These are phyloP conservation scores for Babesia bovis DNA, from an alignment of 169 alveolate species.

Conservation along the genomic window DNA sequence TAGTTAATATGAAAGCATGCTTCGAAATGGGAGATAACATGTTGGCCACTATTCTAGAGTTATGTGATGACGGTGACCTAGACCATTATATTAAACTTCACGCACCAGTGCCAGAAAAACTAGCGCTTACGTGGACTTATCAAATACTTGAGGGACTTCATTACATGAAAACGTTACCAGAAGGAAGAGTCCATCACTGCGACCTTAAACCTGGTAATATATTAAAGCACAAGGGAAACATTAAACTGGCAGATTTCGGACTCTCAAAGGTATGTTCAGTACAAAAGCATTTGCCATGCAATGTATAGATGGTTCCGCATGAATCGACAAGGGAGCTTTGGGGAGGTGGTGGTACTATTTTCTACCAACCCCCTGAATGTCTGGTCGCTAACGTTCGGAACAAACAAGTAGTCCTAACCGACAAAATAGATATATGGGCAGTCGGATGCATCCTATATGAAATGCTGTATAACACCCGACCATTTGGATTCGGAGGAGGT, in stretches of 20 bases:
- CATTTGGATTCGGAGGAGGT: constrained; percentile 57
- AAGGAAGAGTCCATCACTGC: constrained; percentile 83
- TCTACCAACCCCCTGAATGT: constrained; percentile 91
- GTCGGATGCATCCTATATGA: constrained; percentile 88
- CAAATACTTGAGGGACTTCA: constrained; percentile 85
- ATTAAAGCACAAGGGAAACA: constrained; percentile 82
- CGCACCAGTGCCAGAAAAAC: constrained; percentile 84
- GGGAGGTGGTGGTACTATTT: constrained; percentile 90
- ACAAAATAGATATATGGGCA: constrained; percentile 89
- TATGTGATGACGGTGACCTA: constrained; percentile 85
- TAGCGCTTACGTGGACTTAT: constrained; percentile 85
- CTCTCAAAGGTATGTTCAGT: constrained; percentile 71
- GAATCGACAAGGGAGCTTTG: constrained; percentile 72
- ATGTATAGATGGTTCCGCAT: constrained; percentile 63
- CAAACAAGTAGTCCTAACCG: constrained; percentile 71
- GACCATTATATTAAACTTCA: constrained; percentile 84
- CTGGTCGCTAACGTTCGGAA: constrained; percentile 71
- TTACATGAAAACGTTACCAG: constrained; percentile 82
- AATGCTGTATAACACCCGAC: constrained; percentile 81
- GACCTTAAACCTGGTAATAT: constrained; percentile 89
- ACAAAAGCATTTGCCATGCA: too few relatives aligned
- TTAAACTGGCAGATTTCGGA: constrained; percentile 88
- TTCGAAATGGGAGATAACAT: constrained; percentile 85
- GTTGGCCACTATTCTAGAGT: constrained; percentile 82
- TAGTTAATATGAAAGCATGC: constrained; percentile 88